Evolutionary conservation across 495 filamentous ascomycete species (phyloP), one percentile per base, ranked within the genome.

Genomic region (Hyaloscypha hepaticicola): DNA sequence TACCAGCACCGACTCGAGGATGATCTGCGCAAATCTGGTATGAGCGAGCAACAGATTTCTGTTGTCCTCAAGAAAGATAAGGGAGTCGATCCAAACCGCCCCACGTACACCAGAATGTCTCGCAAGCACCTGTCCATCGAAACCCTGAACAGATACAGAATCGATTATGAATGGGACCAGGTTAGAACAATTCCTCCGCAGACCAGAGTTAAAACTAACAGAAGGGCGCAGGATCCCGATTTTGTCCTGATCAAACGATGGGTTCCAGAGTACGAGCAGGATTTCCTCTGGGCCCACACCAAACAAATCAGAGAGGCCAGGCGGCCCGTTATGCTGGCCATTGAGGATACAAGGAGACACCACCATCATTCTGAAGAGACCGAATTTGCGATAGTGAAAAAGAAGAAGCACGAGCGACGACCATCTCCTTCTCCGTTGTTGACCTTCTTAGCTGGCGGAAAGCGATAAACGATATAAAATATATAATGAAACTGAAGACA

Each of bases 241-340:
- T 92, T 86, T 66, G 80, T 93, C 60, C 75, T 93, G 61, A 91
- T 93, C 79, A 90, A 90, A 73, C 80, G 84, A 60, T 92, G 85
- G 86, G 85, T 93, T 65, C 80, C 81, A 48, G 87, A 92, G 73
- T 81, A 85, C 65, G 83, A 91, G 69, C 90, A 92, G 69, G 82
- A 89, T 52, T 75, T 86, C 55, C 84, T 93, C 55, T 93, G 90
- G 78, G 77, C 82, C 14, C 89, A 93, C 77, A 90, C 89, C 11
- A 77, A 81, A 61, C 78, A 83, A 56, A 66, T 90, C 65, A 84
- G 89, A 33, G 81, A 88, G 66, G 72, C 73, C 6, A 57, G 70
- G 53, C 51, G 41, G 27, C 33, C 65, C 2, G 25, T 58, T 6
- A 14, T 68, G 21, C 29, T 71, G 12, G 60, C 45, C 1, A 69